A percentile compares a stretch with the other conserved stretches of the same genome.
phyloP scores from a whole-genome alignment of 2,329 filamentous ascomycete genomes.

The Ophiostoma ips region DNA sequence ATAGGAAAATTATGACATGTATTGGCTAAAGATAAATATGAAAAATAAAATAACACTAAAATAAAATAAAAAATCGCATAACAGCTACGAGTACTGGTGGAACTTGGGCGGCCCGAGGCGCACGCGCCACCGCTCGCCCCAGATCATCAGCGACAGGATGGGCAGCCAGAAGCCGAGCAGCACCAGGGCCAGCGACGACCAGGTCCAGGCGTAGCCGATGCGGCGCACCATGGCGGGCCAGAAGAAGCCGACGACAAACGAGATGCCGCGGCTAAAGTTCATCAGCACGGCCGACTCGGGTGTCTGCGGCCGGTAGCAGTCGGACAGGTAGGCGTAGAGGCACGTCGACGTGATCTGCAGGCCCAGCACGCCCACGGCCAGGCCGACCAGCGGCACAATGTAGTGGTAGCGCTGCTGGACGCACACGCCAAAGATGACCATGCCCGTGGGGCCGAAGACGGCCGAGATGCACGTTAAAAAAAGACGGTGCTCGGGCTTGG shows the following conservation, averaged over 20 bases:
- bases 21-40: no score
- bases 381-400: constrained; percentile 5
- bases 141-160: constrained; percentile 7
- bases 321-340: constrained; percentile 10
- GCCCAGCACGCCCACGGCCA: constrained; percentile 8
- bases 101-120: constrained; percentile 9
- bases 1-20: no score
- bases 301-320: constrained; percentile 13
- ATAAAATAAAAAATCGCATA: neutral
- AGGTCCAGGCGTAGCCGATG: constrained; percentile 11
- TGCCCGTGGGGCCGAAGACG: constrained; percentile 9
- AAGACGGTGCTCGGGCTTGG: constrained; percentile 11
- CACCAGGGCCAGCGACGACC: constrained; percentile 9
- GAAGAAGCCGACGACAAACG: constrained; percentile 11
- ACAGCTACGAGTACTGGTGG: constrained; percentile 5
- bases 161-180: constrained; percentile 11
- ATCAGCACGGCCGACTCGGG: constrained; percentile 12
- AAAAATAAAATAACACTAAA: no score
- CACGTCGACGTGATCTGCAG: constrained; percentile 12
- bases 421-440: constrained; percentile 11
- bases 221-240: constrained; percentile 7
- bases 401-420: constrained; percentile 5
- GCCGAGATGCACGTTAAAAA: constrained; percentile 7
- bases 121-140: constrained; percentile 9
- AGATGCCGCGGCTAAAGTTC: constrained; percentile 10